Evolutionary conservation across 169 alveolate genomes (phyloP), one percentile per base, ranked within the genome.

Genomic region (Pseudocohnilembus persalinus): DNA sequence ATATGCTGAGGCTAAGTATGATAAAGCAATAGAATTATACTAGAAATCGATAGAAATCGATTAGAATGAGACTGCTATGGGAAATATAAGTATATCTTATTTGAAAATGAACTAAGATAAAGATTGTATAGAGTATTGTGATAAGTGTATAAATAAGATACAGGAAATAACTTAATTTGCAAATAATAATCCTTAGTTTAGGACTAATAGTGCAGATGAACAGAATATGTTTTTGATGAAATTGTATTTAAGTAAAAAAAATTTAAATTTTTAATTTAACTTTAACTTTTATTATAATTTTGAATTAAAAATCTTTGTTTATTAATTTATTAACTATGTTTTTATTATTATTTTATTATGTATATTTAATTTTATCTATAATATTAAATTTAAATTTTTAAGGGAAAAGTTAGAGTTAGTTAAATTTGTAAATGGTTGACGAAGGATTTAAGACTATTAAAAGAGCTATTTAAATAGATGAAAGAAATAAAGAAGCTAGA

Each of bases 391-490:
- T n/a, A n/a, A n/a, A n/a, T n/a, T n/a, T n/a, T n/a, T n/a, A n/a
- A 49, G 68, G 96, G 83, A 90, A 95, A 82, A 96, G 94, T 35
- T 93, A 93, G 81, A 91, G 95, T 65, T 89, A 84, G 73, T 93
- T 92, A 85, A 83, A 84, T 65, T 68, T 88, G 68, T 91, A 84
- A 34, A 82, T 91, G 31, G 78, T 81, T 82, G 89, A 92, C 76
- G 83, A 88, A 85, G 96, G 96, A 0, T 91, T 92, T 86, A 86
- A 92, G 75, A 93, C 93, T 76, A 88, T 95, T n/a, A 95, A 95
- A 80, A 76, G 89, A 76, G 93, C 94, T 29, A 83, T 93, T 32
- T 82, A 85, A 74, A 85, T 95, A 30, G 95, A 94, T n/a, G 93
- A 90, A 24, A n/a, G 90, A 73, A 95, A 95, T 80, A 91, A 87